Percentiles rank a stretch among this genome's conserved stretches.
These are phyloP conservation scores for Macadamia integrifolia DNA, from an alignment of 164 flowering plant genomes.

Conservation along the genomic window DNA sequence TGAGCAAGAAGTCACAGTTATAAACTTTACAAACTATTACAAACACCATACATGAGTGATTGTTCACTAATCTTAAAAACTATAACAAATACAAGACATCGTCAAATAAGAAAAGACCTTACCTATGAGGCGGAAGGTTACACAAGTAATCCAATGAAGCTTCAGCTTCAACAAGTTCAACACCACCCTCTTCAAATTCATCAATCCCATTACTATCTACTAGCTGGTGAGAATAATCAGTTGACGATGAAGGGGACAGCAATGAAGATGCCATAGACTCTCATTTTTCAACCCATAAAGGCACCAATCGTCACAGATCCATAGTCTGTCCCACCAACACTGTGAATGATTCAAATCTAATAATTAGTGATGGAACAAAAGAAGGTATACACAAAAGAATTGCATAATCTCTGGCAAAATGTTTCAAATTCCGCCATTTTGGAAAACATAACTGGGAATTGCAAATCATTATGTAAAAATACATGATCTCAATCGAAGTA, in stretches of 20 bases:
- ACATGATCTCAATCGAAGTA: too few relatives aligned
- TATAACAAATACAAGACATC: not conserved
- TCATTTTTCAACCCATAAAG: conserved; percentile 88
- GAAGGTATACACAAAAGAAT: too few relatives aligned
- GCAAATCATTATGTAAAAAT: too few relatives aligned
- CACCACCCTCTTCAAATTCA: conserved; percentile 67
- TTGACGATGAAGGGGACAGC: conserved; percentile 29
- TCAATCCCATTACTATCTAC: conserved; percentile 43
- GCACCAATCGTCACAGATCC: conserved; percentile 96
- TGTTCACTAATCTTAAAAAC: too few relatives aligned
- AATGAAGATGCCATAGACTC: conserved; percentile 56
- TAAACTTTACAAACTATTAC: not conserved
- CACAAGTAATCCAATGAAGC: conserved; percentile 84
- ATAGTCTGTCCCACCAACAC: conserved; percentile 97
- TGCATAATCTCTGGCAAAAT: too few relatives aligned
- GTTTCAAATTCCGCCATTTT: too few relatives aligned
- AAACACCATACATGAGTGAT: too few relatives aligned
- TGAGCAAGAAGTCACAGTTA: too few relatives aligned
- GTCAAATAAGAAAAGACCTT: not conserved
- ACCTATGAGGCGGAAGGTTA: conserved; percentile 91
- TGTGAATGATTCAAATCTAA: conserved; percentile 21
- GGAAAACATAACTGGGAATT: too few relatives aligned
- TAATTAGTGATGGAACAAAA: conserved; percentile 1
- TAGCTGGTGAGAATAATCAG: conserved; percentile 16
- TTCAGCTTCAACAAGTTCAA: conserved; percentile 66